phyloP scores from a whole-genome alignment of 2,329 filamentous ascomycete species.

The Cercospora nicotianae region DNA sequence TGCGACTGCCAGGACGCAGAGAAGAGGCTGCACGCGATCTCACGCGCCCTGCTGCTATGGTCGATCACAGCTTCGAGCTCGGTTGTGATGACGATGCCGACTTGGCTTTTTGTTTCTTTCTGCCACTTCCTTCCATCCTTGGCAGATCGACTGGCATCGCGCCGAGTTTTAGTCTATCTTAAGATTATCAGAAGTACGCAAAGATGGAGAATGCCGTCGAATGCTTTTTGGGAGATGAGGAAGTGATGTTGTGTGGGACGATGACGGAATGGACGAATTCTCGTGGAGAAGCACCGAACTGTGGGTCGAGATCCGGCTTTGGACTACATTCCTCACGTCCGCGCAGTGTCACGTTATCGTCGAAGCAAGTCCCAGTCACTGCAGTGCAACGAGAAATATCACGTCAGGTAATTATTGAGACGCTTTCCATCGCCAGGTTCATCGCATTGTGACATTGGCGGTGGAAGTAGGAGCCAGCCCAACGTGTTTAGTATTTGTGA shows the following conservation, averaged over 20 bases:
- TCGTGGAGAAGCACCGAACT: background rate
- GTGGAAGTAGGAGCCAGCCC: background rate
- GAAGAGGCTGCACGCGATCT: background rate
- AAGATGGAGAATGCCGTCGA: background rate
- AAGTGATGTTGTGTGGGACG: background rate
- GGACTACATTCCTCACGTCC: background rate
- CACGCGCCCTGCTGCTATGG: background rate
- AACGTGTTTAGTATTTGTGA: background rate
- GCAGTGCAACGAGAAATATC: background rate
- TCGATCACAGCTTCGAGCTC: background rate
- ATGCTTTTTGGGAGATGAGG: background rate
- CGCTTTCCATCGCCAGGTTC: background rate
- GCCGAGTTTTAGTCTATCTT: background rate
- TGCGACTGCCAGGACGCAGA: background rate
- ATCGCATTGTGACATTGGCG: background rate
- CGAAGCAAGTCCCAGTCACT: background rate
- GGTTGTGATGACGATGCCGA: constrained; percentile 1
- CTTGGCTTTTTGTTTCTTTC: constrained; percentile 1
- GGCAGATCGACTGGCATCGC: background rate
- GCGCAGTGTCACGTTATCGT: background rate
- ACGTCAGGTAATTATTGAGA: background rate
- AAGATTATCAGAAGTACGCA: background rate
- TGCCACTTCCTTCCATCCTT: background rate
- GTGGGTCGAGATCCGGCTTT: background rate
- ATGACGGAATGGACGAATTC: background rate